Evolutionary conservation across 2,329 filamentous ascomycete species (phyloP), one percentile per base, ranked within the genome.

Genomic region (Zymoseptoria ardabiliae): DNA sequence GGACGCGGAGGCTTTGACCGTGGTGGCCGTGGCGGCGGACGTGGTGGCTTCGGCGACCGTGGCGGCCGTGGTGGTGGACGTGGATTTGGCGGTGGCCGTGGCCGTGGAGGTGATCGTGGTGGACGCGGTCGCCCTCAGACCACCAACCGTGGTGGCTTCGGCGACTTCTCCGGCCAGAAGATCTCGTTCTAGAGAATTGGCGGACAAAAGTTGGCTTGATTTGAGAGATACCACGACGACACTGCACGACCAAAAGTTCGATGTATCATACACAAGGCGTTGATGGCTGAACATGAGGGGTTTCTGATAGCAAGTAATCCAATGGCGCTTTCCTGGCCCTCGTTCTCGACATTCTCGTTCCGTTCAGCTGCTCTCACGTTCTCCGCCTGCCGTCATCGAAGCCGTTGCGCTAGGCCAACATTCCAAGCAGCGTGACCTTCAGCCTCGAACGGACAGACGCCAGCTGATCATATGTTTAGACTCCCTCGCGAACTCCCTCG

Each of bases 151-250:
- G 78, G 78, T 61, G 83, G 83, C 70, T 83, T 86, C 69, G 81
- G 83, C 61, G 82, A 86, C 72, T 90, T 88, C 80, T 80, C 85
- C 76, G 91, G 90, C 76, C 88, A 85, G 80, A 93, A 92, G 85
- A 85, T 84, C 73, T 89, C 85, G 66, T 90, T 90, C 74, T 51
- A 51, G 20, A 51, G 11, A 22, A 28, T 8, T 51, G 50, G 23
- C 50, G 50, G 23, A 51, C 50, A 51, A 53, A 53, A 53, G 51
- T 53, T 53, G 22, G 51, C 9, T 53, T 22, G 22, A 53, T n/a
- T 4, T n/a, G 35, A 45, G 35, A n/a, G 13, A 45, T 45, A 17
- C 17, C 35, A 45, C 35, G 35, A 45, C 11, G 35, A n/a, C 35
- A 45, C 35, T 45, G 35, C 35, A 45, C 35, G 35, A 45, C 35